Evolutionary conservation across 306 rosid genomes (phyloP).

Genomic region (Dalbergia cultrata): DNA sequence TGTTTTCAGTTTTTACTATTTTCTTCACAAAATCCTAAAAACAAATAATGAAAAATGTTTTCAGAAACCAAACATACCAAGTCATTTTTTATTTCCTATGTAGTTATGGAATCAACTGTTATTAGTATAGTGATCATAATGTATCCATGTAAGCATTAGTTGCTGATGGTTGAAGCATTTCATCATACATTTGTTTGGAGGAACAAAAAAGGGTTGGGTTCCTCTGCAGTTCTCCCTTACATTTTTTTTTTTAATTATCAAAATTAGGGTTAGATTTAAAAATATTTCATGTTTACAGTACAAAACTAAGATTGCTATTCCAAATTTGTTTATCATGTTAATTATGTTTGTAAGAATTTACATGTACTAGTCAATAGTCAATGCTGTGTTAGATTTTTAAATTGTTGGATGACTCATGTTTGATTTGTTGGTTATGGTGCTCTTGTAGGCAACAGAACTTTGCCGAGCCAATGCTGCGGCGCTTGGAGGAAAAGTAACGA

Average conservation of each 20-base stretch:
- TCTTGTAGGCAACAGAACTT: conserved; percentile 88
- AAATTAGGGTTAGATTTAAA: background rate
- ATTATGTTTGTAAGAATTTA: conserved; percentile 5
- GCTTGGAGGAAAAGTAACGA: conserved; percentile 77
- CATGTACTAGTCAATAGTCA: background rate
- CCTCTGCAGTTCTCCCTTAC: background rate
- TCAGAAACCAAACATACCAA: no score
- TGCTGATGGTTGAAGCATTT: conserved; percentile 1
- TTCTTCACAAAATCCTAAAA: no score
- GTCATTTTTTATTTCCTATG: no score
- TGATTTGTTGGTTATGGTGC: conserved; percentile 39
- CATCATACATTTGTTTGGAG: conserved; percentile 1
- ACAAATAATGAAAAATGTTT: no score
- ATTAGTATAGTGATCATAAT: background rate
- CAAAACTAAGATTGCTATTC: background rate
- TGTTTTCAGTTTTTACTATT: no score
- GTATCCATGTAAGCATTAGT: background rate
- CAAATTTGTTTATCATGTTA: background rate
- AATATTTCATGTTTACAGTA: background rate
- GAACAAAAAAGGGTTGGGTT: background rate
- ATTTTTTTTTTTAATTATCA: no score
- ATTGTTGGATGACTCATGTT: conserved; percentile 10
- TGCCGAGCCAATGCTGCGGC: conserved; percentile 80
- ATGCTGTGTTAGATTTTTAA: background rate
- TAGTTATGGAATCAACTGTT: no score